Evolutionary conservation across 495 filamentous ascomycete species (phyloP), one percentile per base, ranked within the genome.

Genomic region (Pseudoneurospora amorphoporcata): DNA sequence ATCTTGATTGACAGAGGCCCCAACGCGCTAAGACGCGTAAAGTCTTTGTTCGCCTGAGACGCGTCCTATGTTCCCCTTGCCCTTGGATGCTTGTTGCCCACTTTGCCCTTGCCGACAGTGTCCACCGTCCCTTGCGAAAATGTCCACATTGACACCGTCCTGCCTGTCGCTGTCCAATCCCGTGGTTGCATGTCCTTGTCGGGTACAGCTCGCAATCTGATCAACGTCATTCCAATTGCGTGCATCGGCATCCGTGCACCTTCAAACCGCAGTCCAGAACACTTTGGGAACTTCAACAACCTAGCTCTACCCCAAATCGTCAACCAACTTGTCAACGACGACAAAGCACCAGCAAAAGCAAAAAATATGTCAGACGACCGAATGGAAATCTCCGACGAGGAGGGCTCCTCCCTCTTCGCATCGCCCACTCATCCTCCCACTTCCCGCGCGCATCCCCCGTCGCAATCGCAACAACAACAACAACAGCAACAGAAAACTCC

Each of bases 331-430:
- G 45, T 70, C 32, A 17, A 23, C 73, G 68, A 41, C 42, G 29
- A 29, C 69, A n/a, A 39, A 43, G 14, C 32, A 16, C n/a, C 53
- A 23, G 8, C 38, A 14, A 58, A 43, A 45, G 16, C 17, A 1
- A 35, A 40, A 70, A 10, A 3, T 35, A 79, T 80, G 79, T 65
- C 76, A 39, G 75, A 77, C 74, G 29, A 75, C 68, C 43, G 35
- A 17, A 70, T 74, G 16, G 72, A 75, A 71, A 76, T 70, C 58
- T 75, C 77, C 45, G 81, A 80, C 41, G 88, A 92, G 70, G 85
- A 87, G 6, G 91, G 93, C 74, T 86, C 91, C 71, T 87, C 94
- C 47, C 70, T 68, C 70, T 92, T 91, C 83, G 86, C 91, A 65
- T 93, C 91, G 5, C 92, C 92, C 3, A 89, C 90, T 16, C 86